Conservation (phyloP, 768 basidiomycete species). For the Amanita thiersii region DNA sequence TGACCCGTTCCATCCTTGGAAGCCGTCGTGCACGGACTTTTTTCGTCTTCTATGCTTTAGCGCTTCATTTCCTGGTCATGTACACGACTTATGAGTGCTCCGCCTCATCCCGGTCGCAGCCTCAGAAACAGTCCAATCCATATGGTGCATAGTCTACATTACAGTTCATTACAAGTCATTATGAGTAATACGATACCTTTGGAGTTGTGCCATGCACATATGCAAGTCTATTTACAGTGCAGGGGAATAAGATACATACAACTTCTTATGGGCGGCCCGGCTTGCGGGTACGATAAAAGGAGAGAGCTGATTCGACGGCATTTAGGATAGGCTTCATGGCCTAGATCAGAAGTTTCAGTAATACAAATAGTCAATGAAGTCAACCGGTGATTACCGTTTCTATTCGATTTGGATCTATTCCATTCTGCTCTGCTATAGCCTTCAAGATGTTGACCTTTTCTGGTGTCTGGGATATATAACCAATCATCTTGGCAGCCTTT, state of each 20-base stretch:
- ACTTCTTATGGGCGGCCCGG: constrained; percentile 14
- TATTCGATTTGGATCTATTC: constrained; percentile 55
- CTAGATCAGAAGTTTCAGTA: constrained; percentile 24
- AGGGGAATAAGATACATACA: constrained; percentile 9
- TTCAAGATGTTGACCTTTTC: constrained; percentile 82
- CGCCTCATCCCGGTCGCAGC: constrained; percentile 35
- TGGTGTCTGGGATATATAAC: constrained; percentile 68
- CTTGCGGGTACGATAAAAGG: constrained; percentile 44
- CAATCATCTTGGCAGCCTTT: constrained; percentile 84
- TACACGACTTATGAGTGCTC: constrained; percentile 74
- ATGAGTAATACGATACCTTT: constrained; percentile 9
- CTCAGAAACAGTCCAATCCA: constrained; percentile 46
- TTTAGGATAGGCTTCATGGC: constrained; percentile 70
- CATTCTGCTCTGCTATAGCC: constrained; percentile 45
- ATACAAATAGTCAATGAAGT: neutral
- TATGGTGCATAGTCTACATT: constrained; percentile 20
- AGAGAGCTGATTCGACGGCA: constrained; percentile 66
- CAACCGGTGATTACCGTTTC: constrained; percentile 43
- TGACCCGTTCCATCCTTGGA: constrained; percentile 82
- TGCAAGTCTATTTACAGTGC: constrained; percentile 8
- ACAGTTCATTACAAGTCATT: constrained; percentile 6
- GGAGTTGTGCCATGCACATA: constrained; percentile 12
- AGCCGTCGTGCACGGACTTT: constrained; percentile 85
- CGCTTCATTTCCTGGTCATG: constrained; percentile 74
- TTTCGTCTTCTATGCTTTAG: constrained; percentile 82